Percentiles rank a stretch among this genome's conserved stretches.
Evolutionary conservation across 192 early-diverging fungal genomes (phyloP).

Genomic region (Linnemannia exigua): DNA sequence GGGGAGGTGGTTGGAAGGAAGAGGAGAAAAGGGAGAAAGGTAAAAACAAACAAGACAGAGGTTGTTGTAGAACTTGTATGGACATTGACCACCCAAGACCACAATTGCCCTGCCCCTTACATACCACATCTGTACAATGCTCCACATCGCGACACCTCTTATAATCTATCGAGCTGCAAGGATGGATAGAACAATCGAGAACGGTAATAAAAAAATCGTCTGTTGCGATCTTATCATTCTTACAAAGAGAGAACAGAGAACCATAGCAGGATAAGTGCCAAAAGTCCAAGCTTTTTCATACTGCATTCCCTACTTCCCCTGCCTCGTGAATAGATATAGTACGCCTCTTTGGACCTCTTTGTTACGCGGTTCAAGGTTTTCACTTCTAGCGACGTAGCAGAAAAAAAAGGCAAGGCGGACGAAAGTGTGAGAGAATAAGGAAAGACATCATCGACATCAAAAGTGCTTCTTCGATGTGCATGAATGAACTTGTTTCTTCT

Average conservation of each 20-base stretch:
- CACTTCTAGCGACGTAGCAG: neutral
- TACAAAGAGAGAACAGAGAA: neutral
- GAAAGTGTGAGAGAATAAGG: neutral
- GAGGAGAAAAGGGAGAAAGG: neutral
- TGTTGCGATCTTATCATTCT: neutral
- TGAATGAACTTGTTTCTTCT: neutral
- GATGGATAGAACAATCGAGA: neutral
- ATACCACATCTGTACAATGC: neutral
- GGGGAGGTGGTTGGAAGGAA: neutral
- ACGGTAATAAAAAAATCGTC: neutral
- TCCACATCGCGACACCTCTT: neutral
- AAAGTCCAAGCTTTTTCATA: neutral
- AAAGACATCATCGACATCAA: neutral
- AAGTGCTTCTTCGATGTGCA: constrained; percentile 1
- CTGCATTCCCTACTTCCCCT: neutral
- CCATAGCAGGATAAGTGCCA: neutral
- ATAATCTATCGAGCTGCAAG: neutral
- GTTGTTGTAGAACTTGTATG: neutral
- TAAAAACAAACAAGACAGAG: neutral
- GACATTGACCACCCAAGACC: neutral
- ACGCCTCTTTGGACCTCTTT: neutral
- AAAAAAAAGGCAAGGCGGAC: neutral
- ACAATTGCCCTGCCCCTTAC: neutral
- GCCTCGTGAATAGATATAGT: neutral
- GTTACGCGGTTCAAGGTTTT: neutral